A percentile compares a stretch with the other conserved stretches of the same genome.
Evolutionary conservation across 306 rosid genomes (phyloP).

Genomic region (Argentina anserina): DNA sequence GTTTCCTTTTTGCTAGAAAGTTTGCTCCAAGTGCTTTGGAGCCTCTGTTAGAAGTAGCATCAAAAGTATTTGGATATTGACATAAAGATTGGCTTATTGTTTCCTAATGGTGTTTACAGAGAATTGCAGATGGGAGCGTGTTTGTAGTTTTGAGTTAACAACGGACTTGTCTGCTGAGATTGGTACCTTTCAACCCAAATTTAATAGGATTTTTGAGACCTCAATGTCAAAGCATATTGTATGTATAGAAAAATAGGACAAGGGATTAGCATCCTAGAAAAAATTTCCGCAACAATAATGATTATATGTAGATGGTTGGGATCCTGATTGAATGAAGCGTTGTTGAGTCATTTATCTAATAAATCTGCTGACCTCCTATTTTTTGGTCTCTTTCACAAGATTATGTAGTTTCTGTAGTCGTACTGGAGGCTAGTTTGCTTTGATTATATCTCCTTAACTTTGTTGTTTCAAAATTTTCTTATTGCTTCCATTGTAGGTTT

Average conservation of each 20-base stretch:
- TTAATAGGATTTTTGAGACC: conserved; percentile 31
- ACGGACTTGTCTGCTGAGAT: conserved; percentile 21
- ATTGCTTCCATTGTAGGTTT: neutral
- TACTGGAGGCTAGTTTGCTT: neutral
- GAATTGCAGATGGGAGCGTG: conserved; percentile 26
- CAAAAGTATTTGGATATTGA: conserved; percentile 70
- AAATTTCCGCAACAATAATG: conserved; percentile 23
- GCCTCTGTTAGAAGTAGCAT: conserved; percentile 64
- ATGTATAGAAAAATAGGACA: conserved; percentile 36
- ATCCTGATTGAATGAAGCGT: conserved; percentile 17
- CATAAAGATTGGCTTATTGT: conserved; percentile 11
- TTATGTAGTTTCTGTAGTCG: neutral
- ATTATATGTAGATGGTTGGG: conserved; percentile 24
- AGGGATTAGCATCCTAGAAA: conserved; percentile 27
- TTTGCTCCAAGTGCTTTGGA: conserved; percentile 90
- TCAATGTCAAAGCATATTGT: conserved; percentile 29
- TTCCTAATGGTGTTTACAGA: conserved; percentile 8
- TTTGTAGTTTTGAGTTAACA: conserved; percentile 34
- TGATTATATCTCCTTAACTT: neutral
- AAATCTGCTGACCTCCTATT: conserved; percentile 2
- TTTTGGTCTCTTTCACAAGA: conserved; percentile 4
- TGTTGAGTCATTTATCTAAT: conserved; percentile 8
- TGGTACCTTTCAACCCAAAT: conserved; percentile 19
- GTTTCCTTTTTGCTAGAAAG: conserved; percentile 90
- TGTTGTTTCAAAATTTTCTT: neutral